Percentiles rank a stretch among this genome's conserved stretches.
These are phyloP conservation scores for Austropuccinia psidii DNA, from an alignment of 1,284 basidiomycete genomes.

Conservation along the genomic window DNA sequence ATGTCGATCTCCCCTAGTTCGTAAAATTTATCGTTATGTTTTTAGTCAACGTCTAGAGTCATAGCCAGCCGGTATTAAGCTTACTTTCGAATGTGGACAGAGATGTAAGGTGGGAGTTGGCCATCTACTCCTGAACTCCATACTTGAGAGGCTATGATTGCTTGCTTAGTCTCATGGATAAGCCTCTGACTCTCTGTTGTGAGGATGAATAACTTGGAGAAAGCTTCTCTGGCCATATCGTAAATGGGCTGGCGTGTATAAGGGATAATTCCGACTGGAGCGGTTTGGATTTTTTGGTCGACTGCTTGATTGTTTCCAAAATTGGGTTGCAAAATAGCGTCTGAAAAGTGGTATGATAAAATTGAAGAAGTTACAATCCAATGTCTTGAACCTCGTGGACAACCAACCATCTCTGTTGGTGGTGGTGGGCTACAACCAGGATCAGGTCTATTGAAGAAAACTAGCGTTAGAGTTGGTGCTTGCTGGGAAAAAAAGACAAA, in stretches of 20 bases:
- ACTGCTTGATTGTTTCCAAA: constrained; percentile 7
- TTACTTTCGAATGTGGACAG: constrained; percentile 36
- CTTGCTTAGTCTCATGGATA: constrained; percentile 20
- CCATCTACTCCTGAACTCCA: constrained; percentile 1
- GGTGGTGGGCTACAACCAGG: constrained; percentile 32
- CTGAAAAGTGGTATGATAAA: constrained; percentile 21
- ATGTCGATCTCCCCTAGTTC: constrained; percentile 29
- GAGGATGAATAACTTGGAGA: constrained; percentile 1
- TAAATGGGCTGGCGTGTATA: constrained; percentile 15
- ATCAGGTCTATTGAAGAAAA: constrained; percentile 11
- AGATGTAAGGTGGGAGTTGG: constrained; percentile 25
- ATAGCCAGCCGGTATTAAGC: not conserved
- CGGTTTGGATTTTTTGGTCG: not conserved
- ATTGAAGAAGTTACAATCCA: constrained; percentile 36
- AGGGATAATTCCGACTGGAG: constrained; percentile 11
- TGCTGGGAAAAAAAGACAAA: not conserved
- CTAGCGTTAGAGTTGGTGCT: not conserved
- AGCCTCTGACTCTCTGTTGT: not conserved
- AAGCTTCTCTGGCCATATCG: constrained; percentile 21
- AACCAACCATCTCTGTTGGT: constrained; percentile 22
- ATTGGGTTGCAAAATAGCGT: not conserved
- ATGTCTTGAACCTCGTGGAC: constrained; percentile 16
- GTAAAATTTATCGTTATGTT: not conserved
- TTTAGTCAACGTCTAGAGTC: not conserved
- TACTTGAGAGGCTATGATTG: constrained; percentile 8